phyloP scores from a whole-genome alignment of 1,284 basidiomycete species.

The Cutaneotrichosporon cutaneum region DNA sequence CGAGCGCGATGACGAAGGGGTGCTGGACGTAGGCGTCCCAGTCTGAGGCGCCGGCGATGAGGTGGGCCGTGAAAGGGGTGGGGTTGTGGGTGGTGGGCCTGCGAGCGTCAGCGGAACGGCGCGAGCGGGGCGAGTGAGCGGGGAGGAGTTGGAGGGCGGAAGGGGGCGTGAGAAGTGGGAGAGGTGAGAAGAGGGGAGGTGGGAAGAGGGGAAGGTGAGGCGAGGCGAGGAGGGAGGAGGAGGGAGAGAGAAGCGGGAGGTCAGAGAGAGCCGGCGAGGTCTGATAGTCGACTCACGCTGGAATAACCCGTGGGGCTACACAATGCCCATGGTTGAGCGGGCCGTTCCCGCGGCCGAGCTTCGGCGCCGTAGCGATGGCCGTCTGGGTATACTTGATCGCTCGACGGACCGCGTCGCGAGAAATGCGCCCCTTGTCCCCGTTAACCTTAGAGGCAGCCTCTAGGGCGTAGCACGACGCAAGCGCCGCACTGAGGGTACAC shows the following conservation, averaged over 20 bases:
- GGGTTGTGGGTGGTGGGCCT: conserved; percentile 65
- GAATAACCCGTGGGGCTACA: conserved; percentile 58
- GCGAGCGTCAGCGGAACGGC: too few species aligned
- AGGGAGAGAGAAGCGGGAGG: too few species aligned
- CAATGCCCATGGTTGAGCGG: conserved; percentile 84
- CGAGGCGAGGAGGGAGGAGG: too few species aligned
- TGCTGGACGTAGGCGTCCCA: conserved; percentile 66
- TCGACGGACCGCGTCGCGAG: conserved; percentile 61
- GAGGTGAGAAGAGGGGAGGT: too few species aligned
- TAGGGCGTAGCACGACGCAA: conserved; percentile 59
- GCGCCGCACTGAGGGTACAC: conserved; percentile 82
- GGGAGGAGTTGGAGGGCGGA: too few species aligned
- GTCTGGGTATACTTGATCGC: conserved; percentile 72
- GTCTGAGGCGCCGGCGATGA: conserved; percentile 61
- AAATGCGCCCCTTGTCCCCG: conserved; percentile 31
- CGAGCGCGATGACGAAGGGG: conserved; percentile 74
- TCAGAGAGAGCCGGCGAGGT: too few species aligned
- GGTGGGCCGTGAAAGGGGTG: conserved; percentile 66
- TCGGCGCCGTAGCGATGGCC: conserved; percentile 69
- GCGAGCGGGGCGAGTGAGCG: background rate
- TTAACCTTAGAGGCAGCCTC: background rate
- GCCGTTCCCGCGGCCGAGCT: conserved; percentile 75
- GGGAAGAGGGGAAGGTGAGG: too few species aligned
- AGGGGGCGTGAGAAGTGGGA: too few species aligned
- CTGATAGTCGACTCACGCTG: conserved; percentile 62